A percentile compares a stretch with the other conserved stretches of the same genome.
These are phyloP conservation scores for Gossypium lobatum DNA, from an alignment of 441 rosid species.

Conservation along the genomic window DNA sequence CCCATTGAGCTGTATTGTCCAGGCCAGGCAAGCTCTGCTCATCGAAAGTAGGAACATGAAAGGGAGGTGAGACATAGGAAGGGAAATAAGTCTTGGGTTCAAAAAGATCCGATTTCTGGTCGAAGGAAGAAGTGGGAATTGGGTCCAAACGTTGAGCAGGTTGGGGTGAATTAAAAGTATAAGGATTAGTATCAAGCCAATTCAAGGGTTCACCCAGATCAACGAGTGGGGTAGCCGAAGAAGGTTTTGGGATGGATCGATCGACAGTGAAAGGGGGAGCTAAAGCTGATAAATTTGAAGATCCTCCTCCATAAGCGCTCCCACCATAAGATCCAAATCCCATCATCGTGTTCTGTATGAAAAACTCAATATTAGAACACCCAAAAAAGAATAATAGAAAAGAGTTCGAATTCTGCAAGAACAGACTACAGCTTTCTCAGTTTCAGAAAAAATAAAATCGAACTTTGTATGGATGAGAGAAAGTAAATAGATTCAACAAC, in stretches of 20 bases:
- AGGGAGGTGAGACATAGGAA: slow-evolving; percentile 24
- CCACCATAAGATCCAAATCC: slow-evolving; percentile 30
- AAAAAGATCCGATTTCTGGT: slow-evolving; percentile 17
- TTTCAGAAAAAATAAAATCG: background rate
- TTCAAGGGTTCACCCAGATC: slow-evolving; percentile 34
- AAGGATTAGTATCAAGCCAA: slow-evolving; percentile 9
- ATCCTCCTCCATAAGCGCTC: slow-evolving; percentile 31
- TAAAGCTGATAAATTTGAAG: slow-evolving; percentile 48
- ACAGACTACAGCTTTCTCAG: background rate
- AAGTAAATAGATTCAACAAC: background rate
- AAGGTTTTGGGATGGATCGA: slow-evolving; percentile 27
- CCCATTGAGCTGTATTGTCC: slow-evolving; percentile 21
- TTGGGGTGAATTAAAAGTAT: slow-evolving; percentile 14
- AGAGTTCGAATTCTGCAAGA: background rate
- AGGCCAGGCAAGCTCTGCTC: slow-evolving; percentile 27
- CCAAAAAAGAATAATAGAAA: background rate
- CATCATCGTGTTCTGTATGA: slow-evolving; percentile 25
- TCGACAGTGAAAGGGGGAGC: slow-evolving; percentile 64
- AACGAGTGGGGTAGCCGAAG: slow-evolving; percentile 21
- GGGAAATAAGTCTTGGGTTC: slow-evolving; percentile 37
- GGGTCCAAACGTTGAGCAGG: slow-evolving; percentile 20
- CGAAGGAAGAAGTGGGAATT: slow-evolving; percentile 18
- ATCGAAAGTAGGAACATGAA: slow-evolving; percentile 21
- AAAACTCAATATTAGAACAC: background rate
- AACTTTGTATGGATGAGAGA: background rate